Evolutionary conservation across 2,329 filamentous ascomycete genomes (phyloP).

Genomic region (Sporothrix phasma): DNA sequence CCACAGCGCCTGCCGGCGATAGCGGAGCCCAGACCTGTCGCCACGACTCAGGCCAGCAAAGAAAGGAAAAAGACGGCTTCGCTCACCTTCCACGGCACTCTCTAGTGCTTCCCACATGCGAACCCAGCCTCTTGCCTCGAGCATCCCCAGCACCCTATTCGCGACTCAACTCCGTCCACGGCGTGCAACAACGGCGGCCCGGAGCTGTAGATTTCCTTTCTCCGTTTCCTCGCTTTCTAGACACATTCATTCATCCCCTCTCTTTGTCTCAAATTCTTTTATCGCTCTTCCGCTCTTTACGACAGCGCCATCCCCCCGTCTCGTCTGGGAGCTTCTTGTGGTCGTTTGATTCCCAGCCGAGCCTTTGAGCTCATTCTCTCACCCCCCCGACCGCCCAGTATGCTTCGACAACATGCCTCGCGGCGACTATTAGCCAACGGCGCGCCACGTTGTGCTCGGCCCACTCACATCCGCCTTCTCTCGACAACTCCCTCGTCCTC

Average conservation of each 20-base stretch:
- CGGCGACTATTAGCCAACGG: conserved; percentile 16
- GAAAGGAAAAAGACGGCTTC: conserved; percentile 12
- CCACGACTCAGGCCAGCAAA: conserved; percentile 9
- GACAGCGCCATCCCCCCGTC: not conserved
- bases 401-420: conserved; percentile 19
- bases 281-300: not conserved
- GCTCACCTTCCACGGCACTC: conserved; percentile 14
- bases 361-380: not conserved
- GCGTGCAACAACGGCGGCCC: conserved; percentile 4
- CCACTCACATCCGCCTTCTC: conserved; percentile 9
- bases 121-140: not conserved
- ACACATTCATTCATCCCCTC: not conserved
- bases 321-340: not conserved
- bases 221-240: not conserved
- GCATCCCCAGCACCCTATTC: not conserved
- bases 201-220: not conserved
- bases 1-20: conserved; percentile 12
- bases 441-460: not conserved
- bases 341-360: conserved; percentile 8
- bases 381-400: conserved; percentile 9
- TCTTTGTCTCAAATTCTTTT: not conserved
- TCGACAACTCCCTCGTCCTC: not conserved
- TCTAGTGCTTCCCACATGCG: conserved; percentile 6
- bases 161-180: not conserved
- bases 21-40: conserved; percentile 14